phyloP scores from a whole-genome alignment of 2,329 filamentous ascomycete genomes.

The Zymoseptoria crescenta region DNA sequence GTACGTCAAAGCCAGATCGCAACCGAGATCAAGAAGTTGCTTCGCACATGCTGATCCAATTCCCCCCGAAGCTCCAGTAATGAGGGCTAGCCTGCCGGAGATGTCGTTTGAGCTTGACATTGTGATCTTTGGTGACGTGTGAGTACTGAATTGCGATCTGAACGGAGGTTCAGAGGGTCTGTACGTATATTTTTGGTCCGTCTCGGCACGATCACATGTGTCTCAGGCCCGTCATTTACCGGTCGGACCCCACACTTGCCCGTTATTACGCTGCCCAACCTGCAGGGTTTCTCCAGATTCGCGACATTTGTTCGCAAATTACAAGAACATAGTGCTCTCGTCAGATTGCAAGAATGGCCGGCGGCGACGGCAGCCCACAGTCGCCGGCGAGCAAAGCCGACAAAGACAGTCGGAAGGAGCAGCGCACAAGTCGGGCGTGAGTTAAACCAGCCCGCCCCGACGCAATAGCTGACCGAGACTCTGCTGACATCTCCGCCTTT shows the following conservation, averaged over 20 bases:
- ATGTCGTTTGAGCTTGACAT: conserved; percentile 29
- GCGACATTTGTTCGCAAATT: background rate
- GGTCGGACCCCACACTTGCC: background rate
- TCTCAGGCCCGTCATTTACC: background rate
- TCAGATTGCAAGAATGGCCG: background rate
- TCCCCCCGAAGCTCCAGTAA: conserved; percentile 32
- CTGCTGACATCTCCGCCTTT: too few relatives aligned
- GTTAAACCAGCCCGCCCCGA: too few relatives aligned
- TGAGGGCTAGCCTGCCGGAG: conserved; percentile 47
- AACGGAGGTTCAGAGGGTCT: background rate
- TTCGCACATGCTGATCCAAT: conserved; percentile 52
- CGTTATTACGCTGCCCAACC: background rate
- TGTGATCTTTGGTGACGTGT: background rate
- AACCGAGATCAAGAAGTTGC: conserved; percentile 44
- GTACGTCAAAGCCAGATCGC: conserved; percentile 53
- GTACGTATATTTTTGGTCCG: background rate
- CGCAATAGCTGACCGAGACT: too few relatives aligned
- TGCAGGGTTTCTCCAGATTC: background rate
- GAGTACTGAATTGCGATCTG: background rate
- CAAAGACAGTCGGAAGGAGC: conserved; percentile 16
- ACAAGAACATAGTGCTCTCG: background rate
- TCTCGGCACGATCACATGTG: background rate
- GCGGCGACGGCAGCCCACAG: background rate
- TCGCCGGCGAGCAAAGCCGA: conserved; percentile 3
- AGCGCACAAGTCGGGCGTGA: conserved; percentile 27